These are phyloP conservation scores for Pseudoturritis turrita DNA, from an alignment of 345 rosid genomes.

Conservation along the genomic window DNA sequence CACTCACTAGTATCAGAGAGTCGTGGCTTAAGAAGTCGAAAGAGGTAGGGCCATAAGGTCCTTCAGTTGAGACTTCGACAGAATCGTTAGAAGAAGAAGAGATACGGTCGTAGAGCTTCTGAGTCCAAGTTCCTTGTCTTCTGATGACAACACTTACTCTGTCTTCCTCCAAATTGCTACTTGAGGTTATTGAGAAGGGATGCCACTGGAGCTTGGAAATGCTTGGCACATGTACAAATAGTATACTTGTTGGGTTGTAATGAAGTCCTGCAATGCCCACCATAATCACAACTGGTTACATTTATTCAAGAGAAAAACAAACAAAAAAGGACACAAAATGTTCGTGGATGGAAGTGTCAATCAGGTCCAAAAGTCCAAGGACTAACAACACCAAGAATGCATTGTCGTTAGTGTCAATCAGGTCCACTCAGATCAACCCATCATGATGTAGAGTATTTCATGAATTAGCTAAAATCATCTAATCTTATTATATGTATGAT, in stretches of 20 bases:
- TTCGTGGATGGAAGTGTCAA: too few species aligned
- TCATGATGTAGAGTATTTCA: not conserved
- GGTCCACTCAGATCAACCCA: not conserved
- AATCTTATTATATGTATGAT: not conserved
- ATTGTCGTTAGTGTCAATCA: not conserved
- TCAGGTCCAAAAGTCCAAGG: too few species aligned
- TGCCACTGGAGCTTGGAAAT: not conserved
- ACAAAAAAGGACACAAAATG: too few species aligned
- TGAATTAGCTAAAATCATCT: too few species aligned
- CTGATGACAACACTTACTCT: not conserved
- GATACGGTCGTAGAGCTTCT: not conserved
- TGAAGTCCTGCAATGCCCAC: not conserved
- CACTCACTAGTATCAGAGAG: not conserved
- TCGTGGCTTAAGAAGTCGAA: not conserved
- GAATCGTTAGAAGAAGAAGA: not conserved
- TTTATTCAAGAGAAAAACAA: not conserved
- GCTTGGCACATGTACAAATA: not conserved
- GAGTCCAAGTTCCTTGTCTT: slow-evolving; percentile 3
- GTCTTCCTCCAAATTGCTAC: not conserved
- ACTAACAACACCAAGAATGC: not conserved
- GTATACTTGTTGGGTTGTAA: slow-evolving; percentile 2
- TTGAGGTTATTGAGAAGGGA: not conserved
- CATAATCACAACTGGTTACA: not conserved
- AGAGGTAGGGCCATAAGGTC: not conserved
- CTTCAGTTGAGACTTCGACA: not conserved